Evolutionary conservation across 306 rosid species (phyloP).

Genomic region (Cucurbita ficifolia): DNA sequence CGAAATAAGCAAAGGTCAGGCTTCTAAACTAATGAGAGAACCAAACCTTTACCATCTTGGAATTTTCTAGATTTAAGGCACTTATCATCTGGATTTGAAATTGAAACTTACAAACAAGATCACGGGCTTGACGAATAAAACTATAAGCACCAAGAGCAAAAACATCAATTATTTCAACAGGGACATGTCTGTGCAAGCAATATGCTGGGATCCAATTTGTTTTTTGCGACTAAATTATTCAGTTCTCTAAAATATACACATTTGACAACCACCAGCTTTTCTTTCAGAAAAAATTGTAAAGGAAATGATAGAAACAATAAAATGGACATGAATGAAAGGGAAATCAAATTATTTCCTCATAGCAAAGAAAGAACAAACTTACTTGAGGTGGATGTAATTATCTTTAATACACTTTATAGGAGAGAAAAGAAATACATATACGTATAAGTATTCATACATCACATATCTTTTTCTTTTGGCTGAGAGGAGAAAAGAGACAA

Average conservation of each 20-base stretch:
- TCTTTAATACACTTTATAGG: neutral
- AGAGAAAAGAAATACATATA: neutral
- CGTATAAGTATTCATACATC: neutral
- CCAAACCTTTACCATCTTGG: neutral
- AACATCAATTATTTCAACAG: neutral
- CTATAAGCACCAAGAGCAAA: neutral
- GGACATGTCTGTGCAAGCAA: neutral
- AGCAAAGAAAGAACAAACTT: neutral
- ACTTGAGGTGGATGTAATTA: neutral
- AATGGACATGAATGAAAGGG: neutral
- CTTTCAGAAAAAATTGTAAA: neutral
- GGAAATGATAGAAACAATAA: neutral
- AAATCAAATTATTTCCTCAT: neutral
- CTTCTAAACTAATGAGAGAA: constrained; percentile 7
- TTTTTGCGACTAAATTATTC: neutral
- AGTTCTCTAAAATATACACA: neutral
- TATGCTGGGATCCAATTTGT: neutral
- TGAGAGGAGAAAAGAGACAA: neutral
- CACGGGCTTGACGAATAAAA: neutral
- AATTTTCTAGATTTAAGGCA: neutral
- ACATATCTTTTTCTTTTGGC: neutral
- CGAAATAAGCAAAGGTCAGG: constrained; percentile 53
- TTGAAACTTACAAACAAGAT: neutral
- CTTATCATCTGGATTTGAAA: neutral
- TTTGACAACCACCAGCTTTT: neutral